Evolutionary conservation across 2,329 filamentous ascomycete species (phyloP).

Genomic region (Stachybotrys chartarum): DNA sequence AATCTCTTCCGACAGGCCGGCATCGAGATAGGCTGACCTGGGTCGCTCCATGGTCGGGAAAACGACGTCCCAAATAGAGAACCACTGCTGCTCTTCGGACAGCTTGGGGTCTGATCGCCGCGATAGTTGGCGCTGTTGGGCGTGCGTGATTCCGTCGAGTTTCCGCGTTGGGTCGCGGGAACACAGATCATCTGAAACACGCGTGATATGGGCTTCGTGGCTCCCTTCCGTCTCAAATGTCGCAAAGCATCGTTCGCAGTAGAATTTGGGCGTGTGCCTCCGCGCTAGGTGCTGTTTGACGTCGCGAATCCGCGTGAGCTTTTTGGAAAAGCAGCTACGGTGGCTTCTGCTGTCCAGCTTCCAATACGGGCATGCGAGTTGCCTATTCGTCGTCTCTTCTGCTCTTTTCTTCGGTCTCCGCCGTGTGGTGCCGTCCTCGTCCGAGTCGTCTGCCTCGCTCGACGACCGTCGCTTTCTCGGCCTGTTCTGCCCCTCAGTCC

Average conservation of each 20-base stretch:
- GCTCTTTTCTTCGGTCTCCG: neutral
- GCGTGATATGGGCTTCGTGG: neutral
- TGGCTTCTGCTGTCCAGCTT: conserved; percentile 18
- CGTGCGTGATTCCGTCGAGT: neutral
- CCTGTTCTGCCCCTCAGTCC: no score
- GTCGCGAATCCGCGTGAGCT: conserved; percentile 16
- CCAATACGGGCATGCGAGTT: conserved; percentile 19
- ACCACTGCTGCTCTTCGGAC: conserved; percentile 18
- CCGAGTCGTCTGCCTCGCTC: neutral
- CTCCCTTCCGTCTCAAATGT: neutral
- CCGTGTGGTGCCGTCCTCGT: neutral
- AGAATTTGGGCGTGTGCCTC: neutral
- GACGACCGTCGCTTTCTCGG: neutral
- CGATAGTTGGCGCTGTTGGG: neutral
- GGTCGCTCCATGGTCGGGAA: conserved; percentile 13
- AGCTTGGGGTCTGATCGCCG: conserved; percentile 3
- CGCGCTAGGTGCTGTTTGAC: conserved; percentile 20
- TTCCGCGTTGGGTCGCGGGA: neutral
- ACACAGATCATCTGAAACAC: neutral
- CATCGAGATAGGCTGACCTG: conserved; percentile 13
- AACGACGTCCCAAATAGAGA: conserved; percentile 17
- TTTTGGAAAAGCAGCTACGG: conserved; percentile 17
- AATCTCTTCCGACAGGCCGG: neutral
- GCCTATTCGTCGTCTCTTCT: neutral
- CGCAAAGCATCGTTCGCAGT: conserved; percentile 1